These are phyloP conservation scores for Sporothrix variecibatus DNA, from an alignment of 2,329 filamentous ascomycete species.

Conservation along the genomic window DNA sequence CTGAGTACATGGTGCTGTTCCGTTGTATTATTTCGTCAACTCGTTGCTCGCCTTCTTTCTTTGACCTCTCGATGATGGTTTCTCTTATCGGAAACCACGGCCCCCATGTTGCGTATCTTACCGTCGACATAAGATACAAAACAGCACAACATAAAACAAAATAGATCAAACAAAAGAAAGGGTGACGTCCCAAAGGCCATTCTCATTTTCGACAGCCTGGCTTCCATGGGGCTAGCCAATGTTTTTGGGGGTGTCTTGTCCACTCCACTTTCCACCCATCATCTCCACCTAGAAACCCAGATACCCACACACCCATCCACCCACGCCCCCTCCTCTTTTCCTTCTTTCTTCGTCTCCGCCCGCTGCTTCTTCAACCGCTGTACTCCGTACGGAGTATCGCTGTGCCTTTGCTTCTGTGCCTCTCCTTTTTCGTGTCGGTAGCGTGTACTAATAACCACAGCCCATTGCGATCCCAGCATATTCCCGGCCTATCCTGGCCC, in stretches of 20 bases:
- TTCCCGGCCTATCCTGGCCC: background rate
- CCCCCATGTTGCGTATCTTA: background rate
- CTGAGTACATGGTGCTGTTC: no score
- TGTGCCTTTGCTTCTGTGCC: background rate
- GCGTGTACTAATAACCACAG: background rate
- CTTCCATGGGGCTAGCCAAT: conserved; percentile 6
- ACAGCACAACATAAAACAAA: background rate
- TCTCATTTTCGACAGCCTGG: conserved; percentile 6
- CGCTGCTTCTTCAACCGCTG: background rate
- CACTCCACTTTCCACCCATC: conserved; percentile 4
- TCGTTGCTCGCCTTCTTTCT: background rate
- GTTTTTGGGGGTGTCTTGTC: background rate
- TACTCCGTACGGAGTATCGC: background rate
- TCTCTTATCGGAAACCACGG: background rate
- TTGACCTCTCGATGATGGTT: background rate
- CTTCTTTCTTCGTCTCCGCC: background rate
- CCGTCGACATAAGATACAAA: background rate
- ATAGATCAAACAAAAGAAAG: background rate
- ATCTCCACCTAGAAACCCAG: background rate
- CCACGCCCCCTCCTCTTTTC: background rate
- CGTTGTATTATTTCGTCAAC: background rate
- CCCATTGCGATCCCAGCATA: background rate
- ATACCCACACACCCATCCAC: conserved; percentile 15
- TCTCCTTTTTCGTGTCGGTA: background rate
- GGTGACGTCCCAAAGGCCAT: background rate